Percentiles rank a stretch among this genome's conserved stretches.
These are phyloP conservation scores for Quercus engelmannii DNA, from an alignment of 306 rosid species.

Conservation along the genomic window DNA sequence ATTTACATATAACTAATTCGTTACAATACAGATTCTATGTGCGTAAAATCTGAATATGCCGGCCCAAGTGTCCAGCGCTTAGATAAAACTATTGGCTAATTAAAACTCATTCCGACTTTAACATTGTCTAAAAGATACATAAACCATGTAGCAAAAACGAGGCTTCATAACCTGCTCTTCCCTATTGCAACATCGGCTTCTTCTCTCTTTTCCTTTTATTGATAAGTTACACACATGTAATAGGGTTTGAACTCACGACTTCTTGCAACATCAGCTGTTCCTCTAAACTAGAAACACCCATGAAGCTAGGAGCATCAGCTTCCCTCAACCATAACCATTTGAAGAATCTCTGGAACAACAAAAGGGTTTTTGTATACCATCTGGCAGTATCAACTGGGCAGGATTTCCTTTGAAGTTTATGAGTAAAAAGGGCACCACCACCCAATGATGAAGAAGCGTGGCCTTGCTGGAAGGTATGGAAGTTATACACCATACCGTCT, in stretches of 20 bases:
- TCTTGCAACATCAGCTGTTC: slow-evolving; percentile 8
- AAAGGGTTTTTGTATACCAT: slow-evolving; percentile 2
- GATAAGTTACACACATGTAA: too few species aligned
- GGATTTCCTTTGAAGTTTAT: slow-evolving; percentile 8
- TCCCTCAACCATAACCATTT: slow-evolving; percentile 9
- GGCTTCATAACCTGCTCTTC: slow-evolving; percentile 20
- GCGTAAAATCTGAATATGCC: background rate
- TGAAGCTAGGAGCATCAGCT: slow-evolving; percentile 10
- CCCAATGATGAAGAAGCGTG: slow-evolving; percentile 7
- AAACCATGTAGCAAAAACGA: background rate
- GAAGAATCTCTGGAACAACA: slow-evolving; percentile 1
- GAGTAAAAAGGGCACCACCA: background rate
- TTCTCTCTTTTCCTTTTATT: background rate
- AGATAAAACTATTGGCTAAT: background rate
- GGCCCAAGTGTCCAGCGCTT: background rate
- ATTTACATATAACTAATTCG: background rate
- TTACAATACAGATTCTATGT: background rate
- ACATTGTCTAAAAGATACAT: background rate
- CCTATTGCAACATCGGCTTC: slow-evolving; percentile 9
- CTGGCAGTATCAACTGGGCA: slow-evolving; percentile 12
- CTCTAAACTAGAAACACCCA: background rate
- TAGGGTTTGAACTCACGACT: too few species aligned
- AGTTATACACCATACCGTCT: slow-evolving; percentile 80
- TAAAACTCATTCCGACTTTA: background rate
- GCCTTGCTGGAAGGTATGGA: slow-evolving; percentile 33